Evolutionary conservation across 1,139 yeast genomes (phyloP), one percentile per base, ranked within the genome.

Genomic region (Yamadazyma diddensiae): DNA sequence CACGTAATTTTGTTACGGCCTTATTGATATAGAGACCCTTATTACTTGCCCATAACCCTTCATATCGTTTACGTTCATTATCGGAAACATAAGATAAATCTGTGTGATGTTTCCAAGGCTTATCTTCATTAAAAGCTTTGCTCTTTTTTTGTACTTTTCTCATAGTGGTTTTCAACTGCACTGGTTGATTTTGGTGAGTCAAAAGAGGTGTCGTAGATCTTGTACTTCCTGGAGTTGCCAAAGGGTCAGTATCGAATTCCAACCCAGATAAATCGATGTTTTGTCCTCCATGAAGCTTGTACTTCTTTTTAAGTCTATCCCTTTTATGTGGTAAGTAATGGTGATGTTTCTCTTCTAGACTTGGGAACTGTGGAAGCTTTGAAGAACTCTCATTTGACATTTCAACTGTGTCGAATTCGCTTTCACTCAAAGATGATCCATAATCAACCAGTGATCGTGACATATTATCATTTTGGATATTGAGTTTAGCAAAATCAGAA

Each of bases 81-180:
- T 82, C 88, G 0, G 83, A 72, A 9, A 88, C 70, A 33, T 62
- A 67, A 29, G 66, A 67, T 8, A 79, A 67, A 41, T 79, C 84
- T 25, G 65, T 67, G 52, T 87, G 96, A 49, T 86, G 81, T 49
- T 90, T 92, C 97, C 98, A 92, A 0, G 97, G 97, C 55, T 90
- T 88, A 42, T 85, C 87, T 47, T 85, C 95, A 52, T 92, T 83
- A 55, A 92, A 90, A 15, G 59, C 54, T 26, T 66, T 59, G 46
- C 68, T 70, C 41, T 62, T 65, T 35, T 57, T 62, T 45, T 68
- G 71, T 29, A 71, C 70, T 42, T 77, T 77, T 33, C 95, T 65
- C 80, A 86, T 74, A 2, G 95, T 83, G 1, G 84, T 75, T 43
- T 70, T 72, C 41, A 79, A 65, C 31, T 70, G 73, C 3, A 77